phyloP scores from a whole-genome alignment of 2,329 filamentous ascomycete species.

The Claviceps monticola region DNA sequence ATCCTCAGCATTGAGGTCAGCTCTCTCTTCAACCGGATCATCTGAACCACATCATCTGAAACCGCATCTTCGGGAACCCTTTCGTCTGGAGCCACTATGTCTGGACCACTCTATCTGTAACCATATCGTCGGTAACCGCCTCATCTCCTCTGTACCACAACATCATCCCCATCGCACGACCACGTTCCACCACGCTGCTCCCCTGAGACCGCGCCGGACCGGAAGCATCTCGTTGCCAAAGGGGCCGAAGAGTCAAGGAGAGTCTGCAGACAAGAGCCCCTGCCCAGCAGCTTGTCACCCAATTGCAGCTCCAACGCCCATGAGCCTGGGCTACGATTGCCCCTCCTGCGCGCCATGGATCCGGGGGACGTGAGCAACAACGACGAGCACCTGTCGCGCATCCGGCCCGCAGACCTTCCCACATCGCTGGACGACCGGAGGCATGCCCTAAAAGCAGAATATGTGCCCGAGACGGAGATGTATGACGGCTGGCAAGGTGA shows the following conservation, averaged over 20 bases:
- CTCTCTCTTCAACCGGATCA: no score
- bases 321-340: conserved; percentile 20
- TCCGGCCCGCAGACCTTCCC: conserved; percentile 72
- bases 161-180: conserved; percentile 1
- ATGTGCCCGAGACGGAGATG: conserved; percentile 78
- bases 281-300: background rate
- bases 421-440: conserved; percentile 83
- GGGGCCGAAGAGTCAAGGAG: background rate
- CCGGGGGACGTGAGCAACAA: conserved; percentile 34
- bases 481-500: conserved; percentile 96
- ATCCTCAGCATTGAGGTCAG: no score
- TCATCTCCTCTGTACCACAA: no score
- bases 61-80: no score
- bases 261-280: background rate
- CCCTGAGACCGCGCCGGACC: background rate
- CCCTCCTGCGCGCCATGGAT: conserved; percentile 39
- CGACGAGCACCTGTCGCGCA: conserved; percentile 28
- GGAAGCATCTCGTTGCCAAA: no score
- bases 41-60: no score
- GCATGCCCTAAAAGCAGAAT: conserved; percentile 45
- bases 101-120: no score
- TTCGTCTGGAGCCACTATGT: no score
- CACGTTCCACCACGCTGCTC: background rate
- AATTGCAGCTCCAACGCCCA: conserved; percentile 12
- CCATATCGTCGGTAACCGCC: no score